Evolutionary conservation across 768 basidiomycete species (phyloP).

Genomic region (Pulveroboletus ravenelii): DNA sequence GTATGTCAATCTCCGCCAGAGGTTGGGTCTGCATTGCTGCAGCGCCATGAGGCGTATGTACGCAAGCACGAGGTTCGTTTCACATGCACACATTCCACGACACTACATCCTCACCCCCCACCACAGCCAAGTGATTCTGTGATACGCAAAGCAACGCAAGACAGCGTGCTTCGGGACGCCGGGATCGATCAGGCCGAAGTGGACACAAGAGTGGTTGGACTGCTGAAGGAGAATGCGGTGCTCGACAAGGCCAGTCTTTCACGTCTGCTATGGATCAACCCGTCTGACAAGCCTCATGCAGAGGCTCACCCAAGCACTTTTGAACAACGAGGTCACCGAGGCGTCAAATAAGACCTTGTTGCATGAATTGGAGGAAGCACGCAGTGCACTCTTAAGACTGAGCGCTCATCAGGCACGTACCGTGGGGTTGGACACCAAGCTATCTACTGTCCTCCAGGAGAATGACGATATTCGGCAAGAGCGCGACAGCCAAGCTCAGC

Average conservation of each 20-base stretch:
- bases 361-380: slow-evolving; percentile 71
- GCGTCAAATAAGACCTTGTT: slow-evolving; percentile 69
- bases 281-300: slow-evolving; percentile 27
- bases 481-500: slow-evolving; percentile 62
- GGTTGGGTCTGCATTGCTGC: slow-evolving; percentile 84
- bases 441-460: slow-evolving; percentile 64
- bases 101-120: slow-evolving; percentile 7
- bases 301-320: slow-evolving; percentile 73
- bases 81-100: slow-evolving; percentile 7
- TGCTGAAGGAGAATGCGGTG: slow-evolving; percentile 53
- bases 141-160: slow-evolving; percentile 13
- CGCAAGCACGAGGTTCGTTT: slow-evolving; percentile 59
- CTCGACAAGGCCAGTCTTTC: slow-evolving; percentile 40
- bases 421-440: slow-evolving; percentile 62
- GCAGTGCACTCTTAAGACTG: slow-evolving; percentile 59
- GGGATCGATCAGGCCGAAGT: slow-evolving; percentile 21
- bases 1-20: slow-evolving; percentile 41
- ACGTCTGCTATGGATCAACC: not conserved
- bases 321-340: slow-evolving; percentile 80
- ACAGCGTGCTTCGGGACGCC: slow-evolving; percentile 5
- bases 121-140: slow-evolving; percentile 16
- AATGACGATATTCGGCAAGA: slow-evolving; percentile 84
- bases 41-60: slow-evolving; percentile 83
- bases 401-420: slow-evolving; percentile 66
- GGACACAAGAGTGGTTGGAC: slow-evolving; percentile 31